Base-by-base conservation (phyloP, 352 stramenopile species). In the Blastocystis sp. region DNA sequence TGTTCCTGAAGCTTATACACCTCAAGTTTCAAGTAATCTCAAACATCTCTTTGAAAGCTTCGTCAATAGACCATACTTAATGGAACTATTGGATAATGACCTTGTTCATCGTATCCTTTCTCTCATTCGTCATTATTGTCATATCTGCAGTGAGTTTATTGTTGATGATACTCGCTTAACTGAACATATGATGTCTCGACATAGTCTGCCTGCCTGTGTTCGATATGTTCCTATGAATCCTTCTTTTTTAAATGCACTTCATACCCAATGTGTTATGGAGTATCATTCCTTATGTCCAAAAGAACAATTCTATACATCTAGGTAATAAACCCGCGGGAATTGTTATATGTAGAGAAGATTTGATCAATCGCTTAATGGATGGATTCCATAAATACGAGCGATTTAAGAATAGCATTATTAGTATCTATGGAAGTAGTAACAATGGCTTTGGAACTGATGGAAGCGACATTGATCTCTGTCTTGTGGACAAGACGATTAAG, bases 401-500 rank as follows among this genome's bases (percentile, higher is more conserved):
- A 14, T 80, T 80, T 39, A 14, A 39, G 16, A 27, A 27, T 19
- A 58, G 35, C 4, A 19, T 63, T 49, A 59, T 80, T 11, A 58
- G 32, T 42, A 80, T 86, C n/a, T 99, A 98, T 90, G 96, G 96
- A 4, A 98, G 94, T 21, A 97, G 93, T 65, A 93, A 93, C 1
- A 99, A 98, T 89, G 94, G 96, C 75, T 99, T 98, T 90, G 96
- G 96, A 49, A 96, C 91, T 37, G 91, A 93, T 29, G 88, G 91
- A 43, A 95, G 93, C 74, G 94, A 97, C 77, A 93, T 97, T 89
- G 94, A 97, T 78, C 96, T 97, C 92, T 97, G 93, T 87, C 90
- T 95, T 27, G 49, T 80, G 16, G 69, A 80, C n/a, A 27, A 7
- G 43, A 49, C 69, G 6, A 80, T 80, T n/a, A 12, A 42, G 6